Evolutionary conservation across 2,329 filamentous ascomycete species (phyloP), one percentile per base, ranked within the genome.

Genomic region (Curvularia eragrostidis): DNA sequence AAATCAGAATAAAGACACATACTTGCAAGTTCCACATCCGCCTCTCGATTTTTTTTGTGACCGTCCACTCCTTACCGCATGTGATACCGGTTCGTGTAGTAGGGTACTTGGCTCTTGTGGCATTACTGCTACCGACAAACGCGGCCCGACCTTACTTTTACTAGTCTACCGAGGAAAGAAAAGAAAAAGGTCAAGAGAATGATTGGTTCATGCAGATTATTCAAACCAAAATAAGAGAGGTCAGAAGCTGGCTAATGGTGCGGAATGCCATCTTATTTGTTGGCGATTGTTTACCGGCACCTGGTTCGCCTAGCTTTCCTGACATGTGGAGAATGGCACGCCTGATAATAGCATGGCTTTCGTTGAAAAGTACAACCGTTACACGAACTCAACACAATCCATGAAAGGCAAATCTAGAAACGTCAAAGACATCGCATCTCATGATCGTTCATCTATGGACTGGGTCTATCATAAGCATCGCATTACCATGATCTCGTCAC

Each of bases 381-480:
- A 30, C 8, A 36, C n/a, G 13, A n/a, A n/a, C 10, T 2, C 32
- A 36, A n/a, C 32, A 36, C 32, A 8, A 32, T 15, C 30, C 30
- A 32, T 6, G 1, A 24, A 15, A 8, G 8, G 9, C 3, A 8
- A 34, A 15, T 0, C 18, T 44, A 5, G 7, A 36, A 24, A 19
- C 13, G 3, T 36, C 18, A 10, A 38, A 47, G 44, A 47, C 44
- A 47, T 34, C 18, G 36, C 50, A 54, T 56, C 43, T 59, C 52
- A 54, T 59, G 41, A 56, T 65, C 59, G 52, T 67, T 67, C 58
- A 63, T 69, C 67, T 68, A 69, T 65, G 42, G 49, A 58, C 51
- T 65, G 59, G n/a, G 61, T 70, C 67, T 70, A 70, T 70, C 67
- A 63, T 70, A 66, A 69, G 56, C 62, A 69, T 66, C 51, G 62